Evolutionary conservation across 352 stramenopile species (phyloP).

Genomic region (Pythium aristosporum): DNA sequence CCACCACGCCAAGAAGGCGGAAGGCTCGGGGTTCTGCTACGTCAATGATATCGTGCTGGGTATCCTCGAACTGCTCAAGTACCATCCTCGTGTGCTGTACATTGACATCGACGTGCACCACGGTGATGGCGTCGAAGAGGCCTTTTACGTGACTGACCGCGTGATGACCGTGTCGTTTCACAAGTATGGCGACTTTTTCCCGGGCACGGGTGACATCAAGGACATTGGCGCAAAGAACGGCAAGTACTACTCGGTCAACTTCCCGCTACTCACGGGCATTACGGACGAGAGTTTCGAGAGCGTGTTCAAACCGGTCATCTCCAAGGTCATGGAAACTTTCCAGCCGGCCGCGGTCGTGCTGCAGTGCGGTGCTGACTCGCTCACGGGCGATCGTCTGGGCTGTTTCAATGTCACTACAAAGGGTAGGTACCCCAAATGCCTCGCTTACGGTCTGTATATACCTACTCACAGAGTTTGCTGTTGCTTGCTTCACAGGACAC

Average conservation of each 20-base stretch:
- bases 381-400: conserved; percentile 97
- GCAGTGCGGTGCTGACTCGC: conserved; percentile 97
- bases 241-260: conserved; percentile 99
- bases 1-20: conserved; percentile 98
- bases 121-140: conserved; percentile 98
- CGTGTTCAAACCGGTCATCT: conserved; percentile 92
- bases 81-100: conserved; percentile 97
- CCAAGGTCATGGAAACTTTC: conserved; percentile 97
- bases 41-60: conserved; percentile 99
- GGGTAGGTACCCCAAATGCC: conserved; percentile 69
- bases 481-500: conserved; percentile 85
- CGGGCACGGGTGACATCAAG: conserved; percentile 91
- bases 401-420: conserved; percentile 99
- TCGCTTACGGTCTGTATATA: too few relatives aligned
- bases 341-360: conserved; percentile 97
- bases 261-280: conserved; percentile 98
- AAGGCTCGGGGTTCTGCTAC: conserved; percentile 99
- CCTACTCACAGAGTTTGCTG: too few relatives aligned
- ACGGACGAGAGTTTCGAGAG: conserved; percentile 95
- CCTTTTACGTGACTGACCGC: conserved; percentile 99
- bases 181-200: conserved; percentile 99
- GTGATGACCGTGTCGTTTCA: conserved; percentile 99
- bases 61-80: conserved; percentile 98
- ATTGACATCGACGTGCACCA: conserved; percentile 99
- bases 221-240: conserved; percentile 87